Conservation (phyloP, 768 basidiomycete genomes). For the Hericium rajendrae region DNA sequence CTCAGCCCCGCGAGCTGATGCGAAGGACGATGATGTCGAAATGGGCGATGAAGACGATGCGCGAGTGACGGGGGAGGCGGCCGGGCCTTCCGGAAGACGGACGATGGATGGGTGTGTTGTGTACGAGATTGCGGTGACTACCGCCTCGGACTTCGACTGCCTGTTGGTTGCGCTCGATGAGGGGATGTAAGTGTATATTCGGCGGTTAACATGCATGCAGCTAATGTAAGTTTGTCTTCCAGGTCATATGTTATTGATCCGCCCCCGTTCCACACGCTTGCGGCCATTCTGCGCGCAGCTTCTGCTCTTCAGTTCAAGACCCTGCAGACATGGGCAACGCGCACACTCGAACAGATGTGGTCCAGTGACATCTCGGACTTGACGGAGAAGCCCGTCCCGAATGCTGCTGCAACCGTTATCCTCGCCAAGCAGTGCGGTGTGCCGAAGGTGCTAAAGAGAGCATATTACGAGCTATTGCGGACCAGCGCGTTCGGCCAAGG, state of each 20-base stretch:
- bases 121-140: slow-evolving; percentile 18
- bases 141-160: slow-evolving; percentile 24
- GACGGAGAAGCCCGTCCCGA: slow-evolving; percentile 4
- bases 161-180: slow-evolving; percentile 24
- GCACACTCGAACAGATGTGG: slow-evolving; percentile 24
- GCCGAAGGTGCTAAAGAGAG: slow-evolving; percentile 23
- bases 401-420: slow-evolving; percentile 23
- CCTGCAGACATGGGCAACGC: slow-evolving; percentile 21
- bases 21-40: background rate
- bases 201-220: background rate
- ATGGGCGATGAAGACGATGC: background rate
- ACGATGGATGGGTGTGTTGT: slow-evolving; percentile 13
- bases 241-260: slow-evolving; percentile 18
- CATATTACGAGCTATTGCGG: slow-evolving; percentile 32
- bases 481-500: slow-evolving; percentile 20
- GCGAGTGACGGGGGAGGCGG: background rate
- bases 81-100: background rate
- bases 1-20: background rate
- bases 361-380: slow-evolving; percentile 17
- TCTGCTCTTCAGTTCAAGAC: slow-evolving; percentile 23
- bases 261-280: slow-evolving; percentile 22
- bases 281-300: slow-evolving; percentile 27
- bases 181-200: slow-evolving; percentile 20
- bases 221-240: background rate
- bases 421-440: slow-evolving; percentile 23